A percentile compares a stretch with the other conserved stretches of the same genome.
Conservation (phyloP, 2,329 filamentous ascomycete species). For the Penicillium sp. region DNA sequence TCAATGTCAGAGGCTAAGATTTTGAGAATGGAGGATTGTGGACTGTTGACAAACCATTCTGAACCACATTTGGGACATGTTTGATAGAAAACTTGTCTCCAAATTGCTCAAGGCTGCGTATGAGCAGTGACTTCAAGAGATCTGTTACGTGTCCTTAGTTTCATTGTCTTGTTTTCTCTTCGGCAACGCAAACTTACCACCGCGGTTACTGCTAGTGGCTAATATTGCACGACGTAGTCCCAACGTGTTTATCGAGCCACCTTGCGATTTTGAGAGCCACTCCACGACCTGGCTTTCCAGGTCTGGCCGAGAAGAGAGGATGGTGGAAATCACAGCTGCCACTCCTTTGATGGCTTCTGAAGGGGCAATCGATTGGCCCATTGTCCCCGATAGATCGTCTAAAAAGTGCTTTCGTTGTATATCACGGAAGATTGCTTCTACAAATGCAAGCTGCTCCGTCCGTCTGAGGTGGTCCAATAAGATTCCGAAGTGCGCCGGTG, state of each 20-base stretch:
- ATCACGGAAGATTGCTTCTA: conserved; percentile 48
- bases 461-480: conserved; percentile 46
- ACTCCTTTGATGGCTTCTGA: conserved; percentile 53
- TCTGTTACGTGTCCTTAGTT: conserved; percentile 32
- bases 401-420: conserved; percentile 42
- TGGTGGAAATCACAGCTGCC: conserved; percentile 54
- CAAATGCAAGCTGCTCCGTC: conserved; percentile 49
- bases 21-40: background rate
- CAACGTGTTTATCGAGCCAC: conserved; percentile 63
- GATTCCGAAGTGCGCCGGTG: conserved; percentile 31
- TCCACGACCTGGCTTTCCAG: conserved; percentile 56
- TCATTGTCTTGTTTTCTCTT: background rate
- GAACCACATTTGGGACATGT: conserved; percentile 78
- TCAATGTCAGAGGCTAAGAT: conserved; percentile 21
- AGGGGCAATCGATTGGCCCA: conserved; percentile 7
- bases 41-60: conserved; percentile 61
- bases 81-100: conserved; percentile 84
- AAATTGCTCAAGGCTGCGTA: conserved; percentile 68
- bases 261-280: conserved; percentile 65
- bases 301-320: conserved; percentile 50
- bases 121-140: conserved; percentile 54
- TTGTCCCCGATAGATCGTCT: conserved; percentile 16
- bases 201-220: conserved; percentile 55
- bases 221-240: conserved; percentile 66
- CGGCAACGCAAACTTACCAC: conserved; percentile 35